Percentiles rank a stretch among this genome's conserved stretches.
Conservation (phyloP, 495 filamentous ascomycete genomes). For the Lentithecium fluviatile region DNA sequence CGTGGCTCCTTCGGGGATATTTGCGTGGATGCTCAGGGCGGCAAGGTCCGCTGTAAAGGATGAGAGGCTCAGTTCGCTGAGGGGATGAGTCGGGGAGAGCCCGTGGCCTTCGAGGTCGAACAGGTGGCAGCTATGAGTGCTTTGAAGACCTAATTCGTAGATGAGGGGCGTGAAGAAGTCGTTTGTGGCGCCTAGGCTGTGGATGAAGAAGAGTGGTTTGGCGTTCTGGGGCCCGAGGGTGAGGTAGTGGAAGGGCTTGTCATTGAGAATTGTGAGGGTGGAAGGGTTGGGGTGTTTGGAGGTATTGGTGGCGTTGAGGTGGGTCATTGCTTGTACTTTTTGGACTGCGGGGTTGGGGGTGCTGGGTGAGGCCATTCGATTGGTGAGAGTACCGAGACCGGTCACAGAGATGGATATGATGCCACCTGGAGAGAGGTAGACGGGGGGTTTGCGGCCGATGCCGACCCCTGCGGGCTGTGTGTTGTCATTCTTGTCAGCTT, state of each 20-base stretch:
- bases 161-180: slow-evolving; percentile 49
- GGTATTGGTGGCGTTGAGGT: neutral
- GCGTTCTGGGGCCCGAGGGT: slow-evolving; percentile 34
- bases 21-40: slow-evolving; percentile 41
- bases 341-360: slow-evolving; percentile 32
- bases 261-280: slow-evolving; percentile 47
- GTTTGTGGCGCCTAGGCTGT: slow-evolving; percentile 51
- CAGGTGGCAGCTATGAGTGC: slow-evolving; percentile 42
- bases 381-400: slow-evolving; percentile 49
- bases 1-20: slow-evolving; percentile 32
- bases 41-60: slow-evolving; percentile 50
- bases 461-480: slow-evolving; percentile 52
- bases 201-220: slow-evolving; percentile 49
- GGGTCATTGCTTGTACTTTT: slow-evolving; percentile 11
- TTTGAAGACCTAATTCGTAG: slow-evolving; percentile 29
- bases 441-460: slow-evolving; percentile 49
- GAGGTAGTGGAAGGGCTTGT: slow-evolving; percentile 47
- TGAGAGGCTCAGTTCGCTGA: slow-evolving; percentile 43
- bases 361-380: slow-evolving; percentile 44
- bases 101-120: slow-evolving; percentile 59
- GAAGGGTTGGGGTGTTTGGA: slow-evolving; percentile 37
- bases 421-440: slow-evolving; percentile 51
- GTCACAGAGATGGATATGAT: slow-evolving; percentile 46
- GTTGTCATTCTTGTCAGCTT: too few relatives aligned
- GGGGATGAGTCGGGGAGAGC: slow-evolving; percentile 48